Conservation (phyloP, 208 protist genomes). For the Crithidia expoeki region DNA sequence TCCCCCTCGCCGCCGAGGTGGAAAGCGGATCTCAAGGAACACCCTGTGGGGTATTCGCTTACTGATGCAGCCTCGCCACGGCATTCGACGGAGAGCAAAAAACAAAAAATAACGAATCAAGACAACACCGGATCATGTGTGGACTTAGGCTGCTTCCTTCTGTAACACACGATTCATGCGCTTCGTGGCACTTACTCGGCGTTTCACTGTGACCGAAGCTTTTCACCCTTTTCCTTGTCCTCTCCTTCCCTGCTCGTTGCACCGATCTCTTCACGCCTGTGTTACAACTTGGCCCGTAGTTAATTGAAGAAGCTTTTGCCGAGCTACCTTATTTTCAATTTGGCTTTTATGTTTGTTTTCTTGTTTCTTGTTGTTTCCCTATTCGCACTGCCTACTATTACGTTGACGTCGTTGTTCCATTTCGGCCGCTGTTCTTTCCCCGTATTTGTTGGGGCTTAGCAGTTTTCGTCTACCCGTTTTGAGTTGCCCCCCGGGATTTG, state of each 20-base stretch:
- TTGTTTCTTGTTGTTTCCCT: neutral
- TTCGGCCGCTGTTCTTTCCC: neutral
- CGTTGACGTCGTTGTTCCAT: neutral
- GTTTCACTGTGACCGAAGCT: too few species aligned
- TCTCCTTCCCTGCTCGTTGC: neutral
- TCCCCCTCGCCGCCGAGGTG: too few species aligned
- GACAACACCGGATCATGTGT: neutral
- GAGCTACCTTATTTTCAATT: neutral
- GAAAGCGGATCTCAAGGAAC: too few species aligned
- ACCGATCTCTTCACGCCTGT: too few species aligned
- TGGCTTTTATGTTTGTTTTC: slow-evolving; percentile 1
- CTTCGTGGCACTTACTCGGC: too few species aligned
- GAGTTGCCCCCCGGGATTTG: neutral
- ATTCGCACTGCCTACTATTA: neutral
- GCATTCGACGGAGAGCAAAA: too few species aligned
- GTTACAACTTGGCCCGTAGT: neutral
- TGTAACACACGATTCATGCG: too few species aligned
- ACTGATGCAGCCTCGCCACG: too few species aligned
- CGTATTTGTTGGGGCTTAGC: neutral
- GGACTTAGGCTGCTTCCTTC: too few species aligned
- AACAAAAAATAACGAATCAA: neutral
- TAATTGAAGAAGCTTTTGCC: slow-evolving; percentile 1
- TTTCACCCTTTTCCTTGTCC: neutral
- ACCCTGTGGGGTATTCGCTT: too few species aligned
- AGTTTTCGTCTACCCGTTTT: neutral